Conservation (phyloP, 1,284 basidiomycete species). For the Cryptococcus maquisensis region DNA sequence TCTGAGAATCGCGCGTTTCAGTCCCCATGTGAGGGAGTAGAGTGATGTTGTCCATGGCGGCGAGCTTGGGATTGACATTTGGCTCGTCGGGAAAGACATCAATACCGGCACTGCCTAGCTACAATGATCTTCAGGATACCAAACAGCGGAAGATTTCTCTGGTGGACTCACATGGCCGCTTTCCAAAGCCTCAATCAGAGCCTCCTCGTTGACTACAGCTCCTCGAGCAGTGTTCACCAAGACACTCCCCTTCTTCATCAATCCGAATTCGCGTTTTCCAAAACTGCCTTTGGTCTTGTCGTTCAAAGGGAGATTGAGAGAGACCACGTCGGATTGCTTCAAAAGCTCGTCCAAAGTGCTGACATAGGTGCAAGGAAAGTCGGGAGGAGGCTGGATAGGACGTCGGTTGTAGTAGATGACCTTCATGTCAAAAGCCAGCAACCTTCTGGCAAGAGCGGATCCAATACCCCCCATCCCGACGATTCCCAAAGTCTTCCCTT, state of each 20-base stretch:
- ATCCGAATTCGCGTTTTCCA: constrained; percentile 69
- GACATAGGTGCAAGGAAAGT: constrained; percentile 69
- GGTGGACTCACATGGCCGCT: constrained; percentile 55
- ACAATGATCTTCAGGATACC: neutral
- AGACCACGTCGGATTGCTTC: constrained; percentile 68
- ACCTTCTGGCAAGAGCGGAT: constrained; percentile 42
- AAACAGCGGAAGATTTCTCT: neutral
- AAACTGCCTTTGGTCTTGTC: constrained; percentile 71
- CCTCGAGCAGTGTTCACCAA: constrained; percentile 88
- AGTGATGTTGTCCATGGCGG: constrained; percentile 74
- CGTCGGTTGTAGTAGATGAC: constrained; percentile 76
- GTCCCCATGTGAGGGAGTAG: constrained; percentile 89
- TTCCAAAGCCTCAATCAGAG: constrained; percentile 74
- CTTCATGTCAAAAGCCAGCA: constrained; percentile 60
- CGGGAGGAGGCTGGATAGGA: constrained; percentile 57
- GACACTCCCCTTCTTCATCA: constrained; percentile 73
- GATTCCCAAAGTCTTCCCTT: constrained; percentile 73
- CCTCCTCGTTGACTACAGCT: constrained; percentile 81
- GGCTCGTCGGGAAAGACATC: constrained; percentile 91
- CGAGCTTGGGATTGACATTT: constrained; percentile 70
- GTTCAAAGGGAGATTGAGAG: constrained; percentile 54
- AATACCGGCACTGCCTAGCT: constrained; percentile 66
- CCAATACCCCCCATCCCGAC: constrained; percentile 90
- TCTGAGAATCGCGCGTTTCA: constrained; percentile 73
- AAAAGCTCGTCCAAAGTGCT: constrained; percentile 66